Percentiles rank a stretch among this genome's conserved stretches.
These are phyloP conservation scores for Colletotrichum sp. DNA, from an alignment of 2,329 filamentous ascomycete genomes.

Conservation along the genomic window DNA sequence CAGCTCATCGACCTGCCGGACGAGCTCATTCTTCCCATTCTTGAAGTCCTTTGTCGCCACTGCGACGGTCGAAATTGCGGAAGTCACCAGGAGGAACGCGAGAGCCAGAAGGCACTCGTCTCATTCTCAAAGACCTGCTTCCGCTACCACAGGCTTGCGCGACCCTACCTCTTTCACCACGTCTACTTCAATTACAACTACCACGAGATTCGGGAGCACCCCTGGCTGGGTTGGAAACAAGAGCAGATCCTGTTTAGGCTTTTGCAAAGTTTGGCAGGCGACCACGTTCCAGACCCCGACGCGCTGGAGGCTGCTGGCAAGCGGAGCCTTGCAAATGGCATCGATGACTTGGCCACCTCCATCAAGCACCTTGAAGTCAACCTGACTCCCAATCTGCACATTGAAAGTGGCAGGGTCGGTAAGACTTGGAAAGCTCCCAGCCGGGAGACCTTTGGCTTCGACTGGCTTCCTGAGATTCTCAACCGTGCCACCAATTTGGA, in stretches of 20 bases:
- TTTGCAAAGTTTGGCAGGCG: neutral
- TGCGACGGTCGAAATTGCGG: neutral
- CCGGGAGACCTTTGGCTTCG: rapidly evolving
- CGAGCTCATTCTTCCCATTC: neutral
- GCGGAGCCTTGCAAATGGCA: neutral
- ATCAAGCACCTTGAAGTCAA: neutral
- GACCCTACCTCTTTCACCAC: neutral
- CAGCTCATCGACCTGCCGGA: neutral
- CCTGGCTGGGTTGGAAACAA: neutral
- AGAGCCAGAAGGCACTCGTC: neutral
- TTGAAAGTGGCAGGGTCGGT: neutral
- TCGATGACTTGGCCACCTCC: neutral
- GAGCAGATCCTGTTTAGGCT: neutral
- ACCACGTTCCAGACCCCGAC: neutral
- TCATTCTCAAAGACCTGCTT: neutral
- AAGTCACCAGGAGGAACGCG: neutral
- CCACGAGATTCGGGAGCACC: neutral
- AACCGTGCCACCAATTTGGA: neutral
- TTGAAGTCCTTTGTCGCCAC: neutral
- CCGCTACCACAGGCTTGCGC: neutral
- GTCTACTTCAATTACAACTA: neutral
- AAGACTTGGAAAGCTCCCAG: neutral
- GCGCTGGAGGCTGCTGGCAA: neutral
- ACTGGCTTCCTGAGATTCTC: neutral
- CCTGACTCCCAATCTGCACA: neutral